Evolutionary conservation across 345 rosid species (phyloP).

Genomic region (Sisymbrium altissimum): DNA sequence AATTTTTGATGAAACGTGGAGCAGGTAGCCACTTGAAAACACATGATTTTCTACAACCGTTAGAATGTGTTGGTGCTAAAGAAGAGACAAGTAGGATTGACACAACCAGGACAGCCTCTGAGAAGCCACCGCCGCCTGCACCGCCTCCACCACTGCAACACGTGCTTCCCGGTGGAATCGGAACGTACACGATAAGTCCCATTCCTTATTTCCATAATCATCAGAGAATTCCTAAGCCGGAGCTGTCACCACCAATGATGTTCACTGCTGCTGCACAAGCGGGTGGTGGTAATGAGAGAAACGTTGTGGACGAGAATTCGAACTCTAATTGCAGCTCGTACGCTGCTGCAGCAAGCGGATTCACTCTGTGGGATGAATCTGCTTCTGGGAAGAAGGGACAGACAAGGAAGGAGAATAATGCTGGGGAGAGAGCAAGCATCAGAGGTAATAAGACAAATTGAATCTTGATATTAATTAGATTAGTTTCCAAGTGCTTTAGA

Average conservation of each 20-base stretch:
- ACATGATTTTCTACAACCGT: slow-evolving; percentile 77
- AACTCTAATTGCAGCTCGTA: slow-evolving; percentile 70
- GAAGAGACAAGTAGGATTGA: slow-evolving; percentile 45
- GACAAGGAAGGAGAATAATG: slow-evolving; percentile 82
- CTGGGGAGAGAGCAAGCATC: slow-evolving; percentile 39
- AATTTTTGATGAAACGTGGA: slow-evolving; percentile 3
- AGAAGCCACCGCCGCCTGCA: slow-evolving; percentile 60
- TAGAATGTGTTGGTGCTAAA: slow-evolving; percentile 55
- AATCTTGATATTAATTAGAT: not conserved
- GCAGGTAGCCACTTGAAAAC: slow-evolving; percentile 63
- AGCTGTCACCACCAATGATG: slow-evolving; percentile 45
- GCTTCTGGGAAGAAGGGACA: slow-evolving; percentile 66
- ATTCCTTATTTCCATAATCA: slow-evolving; percentile 55
- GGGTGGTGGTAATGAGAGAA: slow-evolving; percentile 55
- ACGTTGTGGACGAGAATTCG: slow-evolving; percentile 59
- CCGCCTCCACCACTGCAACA: slow-evolving; percentile 50
- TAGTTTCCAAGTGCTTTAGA: not conserved
- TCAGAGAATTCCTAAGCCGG: slow-evolving; percentile 61
- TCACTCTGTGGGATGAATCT: slow-evolving; percentile 85
- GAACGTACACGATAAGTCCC: slow-evolving; percentile 81
- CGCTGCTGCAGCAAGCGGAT: slow-evolving; percentile 55
- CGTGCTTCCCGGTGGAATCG: slow-evolving; percentile 89
- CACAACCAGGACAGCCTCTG: slow-evolving; percentile 36
- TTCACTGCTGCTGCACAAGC: slow-evolving; percentile 38
- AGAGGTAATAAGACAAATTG: slow-evolving; percentile 12